A percentile compares a stretch with the other conserved stretches of the same genome.
Conservation (phyloP, 192 early-diverging fungal genomes). For the Coemansia sp. region DNA sequence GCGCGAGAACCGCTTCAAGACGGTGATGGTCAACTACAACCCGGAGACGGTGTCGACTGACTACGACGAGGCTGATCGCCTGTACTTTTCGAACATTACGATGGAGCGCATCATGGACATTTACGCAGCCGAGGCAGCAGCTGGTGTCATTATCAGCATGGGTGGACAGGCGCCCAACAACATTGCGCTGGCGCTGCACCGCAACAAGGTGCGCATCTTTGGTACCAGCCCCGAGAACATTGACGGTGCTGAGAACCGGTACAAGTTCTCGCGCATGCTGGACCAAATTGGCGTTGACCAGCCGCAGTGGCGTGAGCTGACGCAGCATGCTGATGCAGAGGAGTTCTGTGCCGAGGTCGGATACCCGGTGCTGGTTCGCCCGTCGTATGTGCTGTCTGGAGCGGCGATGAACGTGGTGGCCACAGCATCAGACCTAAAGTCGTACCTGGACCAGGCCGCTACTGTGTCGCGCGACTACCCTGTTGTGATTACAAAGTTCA, state of each 20-base stretch:
- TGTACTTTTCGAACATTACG: slow-evolving; percentile 96
- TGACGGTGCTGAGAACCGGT: slow-evolving; percentile 91
- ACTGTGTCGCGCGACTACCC: slow-evolving; percentile 92
- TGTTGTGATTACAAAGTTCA: slow-evolving; percentile 98
- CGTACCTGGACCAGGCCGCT: slow-evolving; percentile 86
- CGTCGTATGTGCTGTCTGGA: slow-evolving; percentile 95
- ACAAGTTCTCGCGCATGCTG: slow-evolving; percentile 89
- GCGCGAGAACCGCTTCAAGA: slow-evolving; percentile 73
- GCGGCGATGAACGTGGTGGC: slow-evolving; percentile 99
- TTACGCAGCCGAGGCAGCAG: slow-evolving; percentile 80
- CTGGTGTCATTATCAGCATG: slow-evolving; percentile 85
- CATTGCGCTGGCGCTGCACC: slow-evolving; percentile 85
- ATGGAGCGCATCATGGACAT: slow-evolving; percentile 96
- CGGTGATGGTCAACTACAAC: slow-evolving; percentile 98
- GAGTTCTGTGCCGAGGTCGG: slow-evolving; percentile 79
- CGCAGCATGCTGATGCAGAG: slow-evolving; percentile 76
- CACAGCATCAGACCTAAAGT: slow-evolving; percentile 77
- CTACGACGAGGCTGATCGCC: slow-evolving; percentile 95
- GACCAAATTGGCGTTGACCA: slow-evolving; percentile 95
- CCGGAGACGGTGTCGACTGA: slow-evolving; percentile 98
- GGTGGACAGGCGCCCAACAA: slow-evolving; percentile 97
- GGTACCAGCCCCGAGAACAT: slow-evolving; percentile 91
- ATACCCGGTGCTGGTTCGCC: slow-evolving; percentile 95
- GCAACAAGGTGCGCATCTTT: slow-evolving; percentile 74
- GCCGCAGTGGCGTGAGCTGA: slow-evolving; percentile 93